Conservation (phyloP, 306 rosid genomes). For the Ormosia semicastrata region DNA sequence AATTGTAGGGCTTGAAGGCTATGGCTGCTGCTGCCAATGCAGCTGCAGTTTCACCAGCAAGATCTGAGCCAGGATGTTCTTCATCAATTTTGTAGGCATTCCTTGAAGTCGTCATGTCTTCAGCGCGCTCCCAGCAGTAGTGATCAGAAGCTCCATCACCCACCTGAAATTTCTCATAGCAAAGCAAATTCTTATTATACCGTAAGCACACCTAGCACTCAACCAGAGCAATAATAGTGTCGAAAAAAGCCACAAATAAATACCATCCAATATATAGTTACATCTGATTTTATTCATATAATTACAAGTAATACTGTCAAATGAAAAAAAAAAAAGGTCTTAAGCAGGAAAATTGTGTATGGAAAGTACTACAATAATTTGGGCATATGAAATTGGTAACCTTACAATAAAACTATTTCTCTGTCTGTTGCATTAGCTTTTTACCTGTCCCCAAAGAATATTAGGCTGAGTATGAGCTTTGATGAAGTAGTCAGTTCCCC, state of each 20-base stretch:
- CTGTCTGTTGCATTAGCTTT: slow-evolving; percentile 10
- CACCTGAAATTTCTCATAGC: slow-evolving; percentile 41
- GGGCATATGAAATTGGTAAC: slow-evolving; percentile 6
- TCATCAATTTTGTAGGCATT: slow-evolving; percentile 70
- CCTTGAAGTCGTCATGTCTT: slow-evolving; percentile 84
- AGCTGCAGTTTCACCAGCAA: slow-evolving; percentile 89
- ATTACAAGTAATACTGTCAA: not conserved
- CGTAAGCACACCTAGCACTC: not conserved
- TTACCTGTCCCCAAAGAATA: slow-evolving; percentile 87
- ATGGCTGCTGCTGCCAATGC: slow-evolving; percentile 82
- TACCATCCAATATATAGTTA: not conserved
- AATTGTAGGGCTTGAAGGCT: slow-evolving; percentile 75
- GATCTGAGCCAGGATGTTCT: slow-evolving; percentile 81
- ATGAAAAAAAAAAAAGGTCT: not conserved
- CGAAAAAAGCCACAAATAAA: not conserved
- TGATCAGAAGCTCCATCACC: slow-evolving; percentile 91
- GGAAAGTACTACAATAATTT: not conserved
- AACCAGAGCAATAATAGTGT: not conserved
- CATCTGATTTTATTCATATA: not conserved
- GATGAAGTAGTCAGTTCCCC: slow-evolving; percentile 94
- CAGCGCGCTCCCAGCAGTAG: slow-evolving; percentile 86
- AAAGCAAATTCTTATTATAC: not conserved
- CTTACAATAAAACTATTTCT: not conserved
- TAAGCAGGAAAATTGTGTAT: not conserved
- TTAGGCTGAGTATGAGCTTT: slow-evolving; percentile 82